A percentile compares a stretch with the other conserved stretches of the same genome.
These are phyloP conservation scores for Moesziomyces sp. DNA, from an alignment of 1,284 basidiomycete species.

Conservation along the genomic window DNA sequence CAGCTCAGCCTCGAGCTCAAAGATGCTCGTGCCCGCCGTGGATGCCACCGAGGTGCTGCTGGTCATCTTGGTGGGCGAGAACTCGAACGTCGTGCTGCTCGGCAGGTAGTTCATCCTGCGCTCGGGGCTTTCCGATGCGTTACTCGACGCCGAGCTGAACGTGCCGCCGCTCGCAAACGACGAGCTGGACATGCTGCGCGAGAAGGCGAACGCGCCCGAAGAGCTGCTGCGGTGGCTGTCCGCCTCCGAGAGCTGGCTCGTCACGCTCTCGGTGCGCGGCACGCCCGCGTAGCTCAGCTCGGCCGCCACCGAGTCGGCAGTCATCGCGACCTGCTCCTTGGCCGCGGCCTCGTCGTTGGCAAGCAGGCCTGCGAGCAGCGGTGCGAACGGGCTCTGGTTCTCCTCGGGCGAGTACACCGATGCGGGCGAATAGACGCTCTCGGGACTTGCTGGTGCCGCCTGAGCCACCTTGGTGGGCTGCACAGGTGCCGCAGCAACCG, in stretches of 20 bases:
- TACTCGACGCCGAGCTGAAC: constrained; percentile 47
- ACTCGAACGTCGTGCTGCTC: constrained; percentile 27
- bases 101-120: constrained; percentile 30
- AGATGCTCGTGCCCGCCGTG: constrained; percentile 41
- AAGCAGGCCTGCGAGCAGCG: constrained; percentile 25
- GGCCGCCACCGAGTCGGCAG: constrained; percentile 22
- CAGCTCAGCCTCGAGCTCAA: constrained; percentile 25
- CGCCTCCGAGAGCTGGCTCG: constrained; percentile 38
- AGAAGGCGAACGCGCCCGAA: constrained; percentile 47
- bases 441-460: constrained; percentile 26
- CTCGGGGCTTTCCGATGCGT: constrained; percentile 41
- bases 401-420: constrained; percentile 38
- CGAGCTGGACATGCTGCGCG: constrained; percentile 46
- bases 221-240: constrained; percentile 46
- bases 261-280: constrained; percentile 39
- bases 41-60: constrained; percentile 38
- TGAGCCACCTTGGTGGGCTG: constrained; percentile 1
- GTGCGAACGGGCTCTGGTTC: constrained; percentile 16
- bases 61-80: constrained; percentile 37
- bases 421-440: constrained; percentile 44
- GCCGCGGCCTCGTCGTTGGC: constrained; percentile 8
- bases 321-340: constrained; percentile 32
- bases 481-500: neutral
- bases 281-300: constrained; percentile 28
- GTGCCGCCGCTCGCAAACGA: constrained; percentile 47